These are phyloP conservation scores for Paraglomus occultum DNA, from an alignment of 192 early-diverging fungal genomes.

Conservation along the genomic window DNA sequence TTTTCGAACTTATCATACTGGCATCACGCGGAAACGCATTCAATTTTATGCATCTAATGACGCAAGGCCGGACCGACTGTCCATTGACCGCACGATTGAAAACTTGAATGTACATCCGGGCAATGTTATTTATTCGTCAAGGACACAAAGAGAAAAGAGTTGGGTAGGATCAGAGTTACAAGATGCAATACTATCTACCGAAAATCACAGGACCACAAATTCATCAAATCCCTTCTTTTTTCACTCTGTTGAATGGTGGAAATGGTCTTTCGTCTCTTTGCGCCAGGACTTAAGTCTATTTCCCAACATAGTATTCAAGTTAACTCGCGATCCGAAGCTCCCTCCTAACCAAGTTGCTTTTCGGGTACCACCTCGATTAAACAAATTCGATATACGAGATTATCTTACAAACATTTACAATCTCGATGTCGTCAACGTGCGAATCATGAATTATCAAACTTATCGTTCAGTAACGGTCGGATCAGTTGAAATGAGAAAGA, in stretches of 20 bases:
- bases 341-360: slow-evolving; percentile 88
- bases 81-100: too few relatives aligned
- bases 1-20: slow-evolving; percentile 93
- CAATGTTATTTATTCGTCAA: too few relatives aligned
- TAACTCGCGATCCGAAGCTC: slow-evolving; percentile 72
- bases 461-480: slow-evolving; percentile 32
- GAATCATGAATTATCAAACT: slow-evolving; percentile 83
- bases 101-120: too few relatives aligned
- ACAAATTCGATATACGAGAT: slow-evolving; percentile 92
- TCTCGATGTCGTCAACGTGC: slow-evolving; percentile 78
- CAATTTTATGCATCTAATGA: slow-evolving; percentile 44
- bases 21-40: slow-evolving; percentile 89
- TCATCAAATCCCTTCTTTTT: too few relatives aligned
- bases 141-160: too few relatives aligned
- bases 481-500: slow-evolving; percentile 28
- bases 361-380: slow-evolving; percentile 81
- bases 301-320: slow-evolving; percentile 86
- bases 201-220: too few relatives aligned
- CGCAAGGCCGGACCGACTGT: too few relatives aligned
- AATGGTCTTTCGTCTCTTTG: too few relatives aligned
- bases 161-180: neutral
- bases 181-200: neutral
- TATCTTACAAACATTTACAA: slow-evolving; percentile 85
- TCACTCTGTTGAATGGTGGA: too few relatives aligned
- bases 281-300: slow-evolving; percentile 64